Percentiles rank a stretch among this genome's conserved stretches.
Conservation (phyloP, 1,284 basidiomycete species). For the Ceratobasidium theobromae region DNA sequence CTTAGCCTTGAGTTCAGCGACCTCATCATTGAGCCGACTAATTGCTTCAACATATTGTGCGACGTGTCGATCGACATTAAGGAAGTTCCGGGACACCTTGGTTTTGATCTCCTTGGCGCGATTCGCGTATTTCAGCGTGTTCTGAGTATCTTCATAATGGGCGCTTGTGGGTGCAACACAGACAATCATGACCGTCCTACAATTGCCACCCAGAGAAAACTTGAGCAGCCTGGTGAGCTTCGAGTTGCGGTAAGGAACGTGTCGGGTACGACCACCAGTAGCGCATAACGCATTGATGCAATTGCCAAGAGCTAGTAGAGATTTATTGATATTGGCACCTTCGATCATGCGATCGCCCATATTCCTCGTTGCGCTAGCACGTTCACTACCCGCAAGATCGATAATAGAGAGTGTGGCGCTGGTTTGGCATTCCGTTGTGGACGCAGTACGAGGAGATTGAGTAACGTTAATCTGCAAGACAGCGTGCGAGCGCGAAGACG, state of each 20-base stretch:
- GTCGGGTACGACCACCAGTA: conserved; percentile 77
- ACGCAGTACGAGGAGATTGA: conserved; percentile 79
- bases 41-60: conserved; percentile 94
- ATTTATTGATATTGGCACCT: conserved; percentile 97
- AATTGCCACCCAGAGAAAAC: conserved; percentile 95
- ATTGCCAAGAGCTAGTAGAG: conserved; percentile 89
- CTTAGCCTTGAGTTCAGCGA: conserved; percentile 83
- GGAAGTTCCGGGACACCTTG: conserved; percentile 87
- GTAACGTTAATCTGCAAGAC: conserved; percentile 92
- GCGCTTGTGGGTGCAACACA: conserved; percentile 91
- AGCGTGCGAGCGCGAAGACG: conserved; percentile 93
- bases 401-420: conserved; percentile 93
- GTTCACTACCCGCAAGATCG: conserved; percentile 93
- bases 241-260: conserved; percentile 94
- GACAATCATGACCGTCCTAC: conserved; percentile 97
- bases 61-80: conserved; percentile 90
- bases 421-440: conserved; percentile 74
- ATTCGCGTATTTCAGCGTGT: conserved; percentile 94
- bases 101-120: conserved; percentile 97
- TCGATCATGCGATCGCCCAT: conserved; percentile 98
- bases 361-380: conserved; percentile 91
- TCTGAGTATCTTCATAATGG: conserved; percentile 97
- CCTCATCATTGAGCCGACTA: conserved; percentile 79
- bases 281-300: conserved; percentile 97
- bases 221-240: conserved; percentile 95